Evolutionary conservation across 345 rosid genomes (phyloP), one percentile per base, ranked within the genome.

Genomic region (Camelina sativa): DNA sequence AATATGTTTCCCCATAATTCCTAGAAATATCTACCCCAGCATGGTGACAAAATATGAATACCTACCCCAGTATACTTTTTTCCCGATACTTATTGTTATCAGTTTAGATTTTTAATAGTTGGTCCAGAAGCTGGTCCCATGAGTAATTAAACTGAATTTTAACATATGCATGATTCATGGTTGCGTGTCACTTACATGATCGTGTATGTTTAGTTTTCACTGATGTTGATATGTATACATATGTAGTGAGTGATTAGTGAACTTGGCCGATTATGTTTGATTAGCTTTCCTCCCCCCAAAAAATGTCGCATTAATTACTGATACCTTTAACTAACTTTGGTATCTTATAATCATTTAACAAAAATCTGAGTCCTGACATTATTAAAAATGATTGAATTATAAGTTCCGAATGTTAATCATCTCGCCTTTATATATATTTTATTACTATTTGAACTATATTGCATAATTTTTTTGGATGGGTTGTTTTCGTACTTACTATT

Each of bases 91-190:
- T 19, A 59, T 35, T n/a, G 66, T 15, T 25, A 32, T 35, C 9
- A 55, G 32, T 8, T 28, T 28, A 28, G 5, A 4, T 28, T 28
- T 28, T 28, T 28, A 28, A 28, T 28, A 28, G 30, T 28, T 28
- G 30, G 30, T 28, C 37, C 37, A 34, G 37, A 34, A 53, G 37
- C 55, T 56, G 77, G 66, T 65, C 77, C 75, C 77, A 73, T 41
- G 22, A 40, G 43, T 62, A 41, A 52, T 28, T 19, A 35, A 65
- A 73, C 55, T 65, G n/a, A 64, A 44, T 56, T 7, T 73, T 56
- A 65, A 25, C 51, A 35, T 64, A 44, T 44, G 56, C 48, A 44
- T 73, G 52, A 53, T 62, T 8, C 34, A 64, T 43, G 40, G 23
- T 55, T 55, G 65, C 65, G 70, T 73, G 70, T 20, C 56, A 4